Conservation (phyloP, 495 filamentous ascomycete species). For the Penicillium crystallinum region DNA sequence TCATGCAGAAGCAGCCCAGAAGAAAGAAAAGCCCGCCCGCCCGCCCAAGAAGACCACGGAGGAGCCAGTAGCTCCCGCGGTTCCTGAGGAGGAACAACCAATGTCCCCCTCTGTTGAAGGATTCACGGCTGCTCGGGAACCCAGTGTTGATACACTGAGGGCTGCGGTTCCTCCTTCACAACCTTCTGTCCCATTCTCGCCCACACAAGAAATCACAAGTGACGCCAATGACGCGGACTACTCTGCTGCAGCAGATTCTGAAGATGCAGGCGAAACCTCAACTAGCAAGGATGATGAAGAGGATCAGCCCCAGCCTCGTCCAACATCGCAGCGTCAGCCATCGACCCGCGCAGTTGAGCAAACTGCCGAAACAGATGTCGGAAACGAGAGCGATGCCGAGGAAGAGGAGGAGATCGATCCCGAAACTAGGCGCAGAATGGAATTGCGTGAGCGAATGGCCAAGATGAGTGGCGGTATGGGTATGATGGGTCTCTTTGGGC, state of each 20-base stretch:
- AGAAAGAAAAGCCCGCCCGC: slow-evolving; percentile 83
- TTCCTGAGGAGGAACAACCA: slow-evolving; percentile 27
- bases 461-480: slow-evolving; percentile 99
- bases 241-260: slow-evolving; percentile 80
- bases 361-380: slow-evolving; percentile 39
- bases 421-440: slow-evolving; percentile 79
- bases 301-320: slow-evolving; percentile 33
- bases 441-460: slow-evolving; percentile 89
- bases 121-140: slow-evolving; percentile 35
- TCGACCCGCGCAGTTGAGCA: slow-evolving; percentile 14
- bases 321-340: slow-evolving; percentile 14
- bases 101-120: slow-evolving; percentile 44
- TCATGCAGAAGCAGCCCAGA: slow-evolving; percentile 70
- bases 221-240: slow-evolving; percentile 89
- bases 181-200: slow-evolving; percentile 38
- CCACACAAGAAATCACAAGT: slow-evolving; percentile 52
- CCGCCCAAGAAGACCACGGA: slow-evolving; percentile 78
- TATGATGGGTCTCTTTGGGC: slow-evolving; percentile 90
- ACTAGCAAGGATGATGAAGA: slow-evolving; percentile 73
- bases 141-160: slow-evolving; percentile 54
- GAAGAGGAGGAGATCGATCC: slow-evolving; percentile 91
- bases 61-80: slow-evolving; percentile 31
- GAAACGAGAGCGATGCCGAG: slow-evolving; percentile 63
- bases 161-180: slow-evolving; percentile 39
- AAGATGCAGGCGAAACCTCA: slow-evolving; percentile 71